Evolutionary conservation across 768 basidiomycete species (phyloP), one percentile per base, ranked within the genome.

Genomic region (Leccinum olivaceopallidum): DNA sequence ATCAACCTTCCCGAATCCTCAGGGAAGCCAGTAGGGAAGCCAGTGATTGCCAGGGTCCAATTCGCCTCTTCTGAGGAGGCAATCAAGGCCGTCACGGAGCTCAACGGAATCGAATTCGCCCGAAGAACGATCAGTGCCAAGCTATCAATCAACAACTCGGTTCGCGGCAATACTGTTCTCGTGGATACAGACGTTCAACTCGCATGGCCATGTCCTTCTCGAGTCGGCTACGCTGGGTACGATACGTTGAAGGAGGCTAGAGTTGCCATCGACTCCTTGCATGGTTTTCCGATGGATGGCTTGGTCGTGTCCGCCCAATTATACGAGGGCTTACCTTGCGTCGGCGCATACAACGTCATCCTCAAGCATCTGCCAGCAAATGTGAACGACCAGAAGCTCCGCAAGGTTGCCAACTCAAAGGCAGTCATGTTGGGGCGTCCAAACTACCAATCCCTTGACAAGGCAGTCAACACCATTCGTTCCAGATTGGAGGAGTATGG

Each of bases 191-290:
- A 79, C 2, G 83, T 89, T 10, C 80, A 81, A 16, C 71, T 93
- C 34, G 70, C 77, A 16, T 89, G 88, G 82, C 81, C 84, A 5
- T 81, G 81, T 3, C 86, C 92, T 0, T 71, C 73, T 20, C 79
- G 78, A 47, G 76, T 76, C 1, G 88, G 81, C 0, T 93, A 83
- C 60, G 84, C 82, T 14, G 90, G 92, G 2, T 93, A 88, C 64
- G 68, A 75, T 0, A 80, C 77, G 1, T 63, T 75, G 55, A 73
- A 75, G 48, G 75, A 78, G 9, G 90, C 91, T 0, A 71, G 80
- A 24, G 67, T 71, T 22, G 89, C 82, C 2, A 79, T 90, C 6
- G 71, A 75, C 9, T 70, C 73, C 1, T 75, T 83, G 0, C 73
- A 77, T 16, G 73, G 71, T 0, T 67, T 64, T 1, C 73, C 75